Conservation (phyloP, 257 asterid genomes). For the Paraleonurus japonicus region DNA sequence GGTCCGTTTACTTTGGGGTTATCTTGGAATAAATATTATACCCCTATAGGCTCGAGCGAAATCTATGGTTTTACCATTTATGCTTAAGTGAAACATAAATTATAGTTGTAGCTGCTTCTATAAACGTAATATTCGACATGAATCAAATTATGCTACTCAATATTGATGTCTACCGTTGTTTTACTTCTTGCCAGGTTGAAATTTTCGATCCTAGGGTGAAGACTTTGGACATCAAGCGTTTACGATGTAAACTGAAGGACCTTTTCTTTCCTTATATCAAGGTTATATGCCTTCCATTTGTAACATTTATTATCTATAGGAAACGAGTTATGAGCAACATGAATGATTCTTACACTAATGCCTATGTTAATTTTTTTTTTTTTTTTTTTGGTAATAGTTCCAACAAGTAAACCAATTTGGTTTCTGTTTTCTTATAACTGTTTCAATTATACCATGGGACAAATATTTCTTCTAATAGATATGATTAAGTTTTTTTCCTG, state of each 20-base stretch:
- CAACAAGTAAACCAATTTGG: neutral
- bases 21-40: no score
- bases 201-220: conserved; percentile 45
- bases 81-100: no score
- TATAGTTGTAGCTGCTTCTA: no score
- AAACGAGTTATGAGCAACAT: neutral
- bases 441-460: neutral
- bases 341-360: conserved; percentile 8
- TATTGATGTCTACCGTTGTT: no score
- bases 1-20: no score
- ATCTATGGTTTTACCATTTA: no score
- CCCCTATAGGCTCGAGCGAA: no score
- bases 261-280: conserved; percentile 83
- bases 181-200: no score
- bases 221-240: conserved; percentile 18
- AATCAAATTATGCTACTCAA: no score
- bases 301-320: neutral
- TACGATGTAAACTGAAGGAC: conserved; percentile 55
- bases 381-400: no score
- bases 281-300: conserved; percentile 36
- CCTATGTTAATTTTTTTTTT: no score
- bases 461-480: conserved; percentile 7
- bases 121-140: no score
- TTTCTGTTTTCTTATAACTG: neutral
- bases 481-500: neutral